Evolutionary conservation across 2,329 filamentous ascomycete genomes (phyloP).

Genomic region (Monilinia vaccinii-corymbosi): DNA sequence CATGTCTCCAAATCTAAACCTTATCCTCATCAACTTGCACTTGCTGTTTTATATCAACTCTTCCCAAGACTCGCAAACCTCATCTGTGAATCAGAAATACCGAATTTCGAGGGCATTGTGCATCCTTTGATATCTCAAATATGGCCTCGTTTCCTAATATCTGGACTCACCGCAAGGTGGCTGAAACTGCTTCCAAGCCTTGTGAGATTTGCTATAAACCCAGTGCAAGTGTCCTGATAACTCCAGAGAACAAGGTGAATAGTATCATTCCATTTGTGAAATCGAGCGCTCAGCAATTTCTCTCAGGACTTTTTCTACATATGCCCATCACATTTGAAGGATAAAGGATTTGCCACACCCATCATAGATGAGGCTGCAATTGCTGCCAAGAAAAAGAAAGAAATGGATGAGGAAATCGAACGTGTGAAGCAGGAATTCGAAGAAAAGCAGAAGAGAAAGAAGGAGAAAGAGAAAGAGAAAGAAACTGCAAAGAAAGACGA

Average conservation of each 20-base stretch:
- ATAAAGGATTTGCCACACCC: constrained; percentile 69
- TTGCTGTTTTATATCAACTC: constrained; percentile 1
- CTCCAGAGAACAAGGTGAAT: constrained; percentile 73
- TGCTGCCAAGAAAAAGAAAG: constrained; percentile 50
- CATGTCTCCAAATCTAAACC: too few relatives aligned
- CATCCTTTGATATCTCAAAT: not conserved
- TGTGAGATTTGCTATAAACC: constrained; percentile 92
- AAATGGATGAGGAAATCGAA: constrained; percentile 57
- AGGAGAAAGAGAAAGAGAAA: constrained; percentile 61
- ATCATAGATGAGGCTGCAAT: constrained; percentile 60
- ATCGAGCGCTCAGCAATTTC: not conserved
- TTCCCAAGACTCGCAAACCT: not conserved
- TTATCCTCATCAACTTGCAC: too few relatives aligned
- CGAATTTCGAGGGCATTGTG: too few relatives aligned
- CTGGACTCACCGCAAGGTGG: constrained; percentile 80
- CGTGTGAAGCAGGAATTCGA: constrained; percentile 61
- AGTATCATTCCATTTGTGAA: not conserved
- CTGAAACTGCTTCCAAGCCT: constrained; percentile 70
- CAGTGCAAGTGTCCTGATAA: constrained; percentile 78
- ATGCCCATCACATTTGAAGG: constrained; percentile 74
- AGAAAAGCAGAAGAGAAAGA: constrained; percentile 63
- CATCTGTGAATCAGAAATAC: not conserved
- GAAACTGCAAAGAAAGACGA: constrained; percentile 47
- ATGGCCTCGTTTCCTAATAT: constrained; percentile 56
- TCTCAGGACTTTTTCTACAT: constrained; percentile 82